A percentile compares a stretch with the other conserved stretches of the same genome.
These are phyloP conservation scores for Gastrolobium villosum DNA, from an alignment of 306 rosid genomes.

Conservation along the genomic window DNA sequence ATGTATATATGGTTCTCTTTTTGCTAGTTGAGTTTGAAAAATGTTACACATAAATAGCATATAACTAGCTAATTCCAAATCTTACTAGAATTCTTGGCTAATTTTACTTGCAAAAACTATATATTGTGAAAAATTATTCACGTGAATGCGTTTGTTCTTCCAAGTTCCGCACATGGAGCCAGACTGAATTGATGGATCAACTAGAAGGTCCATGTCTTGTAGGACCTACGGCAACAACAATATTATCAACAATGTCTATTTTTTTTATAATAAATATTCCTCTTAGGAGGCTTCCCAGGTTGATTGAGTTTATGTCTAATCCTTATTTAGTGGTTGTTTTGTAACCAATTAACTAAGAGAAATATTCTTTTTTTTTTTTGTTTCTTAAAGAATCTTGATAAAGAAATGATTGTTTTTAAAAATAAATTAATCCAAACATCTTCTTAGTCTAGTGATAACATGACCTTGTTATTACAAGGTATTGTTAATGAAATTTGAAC, in stretches of 20 bases:
- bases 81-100: constrained; percentile 24
- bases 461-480: constrained; percentile 22
- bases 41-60: constrained; percentile 21
- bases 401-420: too few species aligned
- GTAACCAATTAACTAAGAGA: too few species aligned
- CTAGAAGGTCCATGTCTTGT: constrained; percentile 55
- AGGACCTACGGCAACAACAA: constrained; percentile 54
- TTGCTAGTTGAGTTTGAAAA: neutral
- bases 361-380: too few species aligned
- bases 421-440: neutral
- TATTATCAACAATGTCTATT: constrained; percentile 28
- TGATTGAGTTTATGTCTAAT: too few species aligned
- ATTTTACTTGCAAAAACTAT: neutral
- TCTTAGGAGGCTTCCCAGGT: neutral
- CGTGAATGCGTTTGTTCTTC: constrained; percentile 42
- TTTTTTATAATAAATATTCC: neutral
- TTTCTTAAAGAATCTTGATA: too few species aligned
- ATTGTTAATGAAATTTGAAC: constrained; percentile 16
- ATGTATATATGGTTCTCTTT: neutral
- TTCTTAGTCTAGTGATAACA: constrained; percentile 5
- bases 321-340: too few species aligned
- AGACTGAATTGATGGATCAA: constrained; percentile 38
- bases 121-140: constrained; percentile 24
- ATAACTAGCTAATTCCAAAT: constrained; percentile 30
- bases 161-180: constrained; percentile 48